A percentile compares a stretch with the other conserved stretches of the same genome.
phyloP scores from a whole-genome alignment of 1,284 basidiomycete species.

The Bjerkandera adusta region DNA sequence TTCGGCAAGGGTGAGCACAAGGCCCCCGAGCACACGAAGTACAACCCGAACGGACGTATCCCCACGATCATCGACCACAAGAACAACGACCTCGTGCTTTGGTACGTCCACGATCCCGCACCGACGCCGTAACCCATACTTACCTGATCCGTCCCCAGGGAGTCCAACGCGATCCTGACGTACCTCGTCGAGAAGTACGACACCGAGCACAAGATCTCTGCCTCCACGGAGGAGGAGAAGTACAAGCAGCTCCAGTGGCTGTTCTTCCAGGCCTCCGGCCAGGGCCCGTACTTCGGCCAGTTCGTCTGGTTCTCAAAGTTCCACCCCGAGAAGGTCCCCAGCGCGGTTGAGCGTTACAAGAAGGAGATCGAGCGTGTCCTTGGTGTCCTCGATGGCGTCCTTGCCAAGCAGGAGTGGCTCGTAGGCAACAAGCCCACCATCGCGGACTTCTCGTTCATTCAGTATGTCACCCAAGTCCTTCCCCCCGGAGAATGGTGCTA shows the following conservation, averaged over 20 bases:
- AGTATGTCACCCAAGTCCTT: constrained; percentile 8
- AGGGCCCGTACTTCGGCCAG: constrained; percentile 25
- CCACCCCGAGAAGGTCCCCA: constrained; percentile 25
- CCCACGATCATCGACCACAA: constrained; percentile 30
- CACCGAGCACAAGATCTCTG: constrained; percentile 28
- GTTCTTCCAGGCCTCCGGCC: constrained; percentile 29
- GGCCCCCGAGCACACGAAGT: constrained; percentile 16
- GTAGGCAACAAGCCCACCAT: constrained; percentile 19
- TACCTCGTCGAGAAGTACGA: constrained; percentile 35
- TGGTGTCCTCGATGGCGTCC: constrained; percentile 29
- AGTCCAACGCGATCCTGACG: constrained; percentile 31
- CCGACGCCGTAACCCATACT: neutral
- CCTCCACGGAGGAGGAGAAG: constrained; percentile 20
- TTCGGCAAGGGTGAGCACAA: constrained; percentile 23
- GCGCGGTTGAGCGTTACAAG: constrained; percentile 29
- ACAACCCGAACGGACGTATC: constrained; percentile 27
- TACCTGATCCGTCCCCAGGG: constrained; percentile 21
- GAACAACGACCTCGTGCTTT: constrained; percentile 23
- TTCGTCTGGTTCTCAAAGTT: constrained; percentile 24
- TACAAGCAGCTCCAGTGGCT: constrained; percentile 24
- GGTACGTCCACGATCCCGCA: constrained; percentile 1
- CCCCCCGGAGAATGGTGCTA: neutral
- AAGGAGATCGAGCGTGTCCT: constrained; percentile 31
- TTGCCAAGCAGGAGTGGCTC: constrained; percentile 21
- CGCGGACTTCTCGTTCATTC: constrained; percentile 19